Conservation (phyloP, 306 rosid genomes). For the Castanea mollissima region DNA sequence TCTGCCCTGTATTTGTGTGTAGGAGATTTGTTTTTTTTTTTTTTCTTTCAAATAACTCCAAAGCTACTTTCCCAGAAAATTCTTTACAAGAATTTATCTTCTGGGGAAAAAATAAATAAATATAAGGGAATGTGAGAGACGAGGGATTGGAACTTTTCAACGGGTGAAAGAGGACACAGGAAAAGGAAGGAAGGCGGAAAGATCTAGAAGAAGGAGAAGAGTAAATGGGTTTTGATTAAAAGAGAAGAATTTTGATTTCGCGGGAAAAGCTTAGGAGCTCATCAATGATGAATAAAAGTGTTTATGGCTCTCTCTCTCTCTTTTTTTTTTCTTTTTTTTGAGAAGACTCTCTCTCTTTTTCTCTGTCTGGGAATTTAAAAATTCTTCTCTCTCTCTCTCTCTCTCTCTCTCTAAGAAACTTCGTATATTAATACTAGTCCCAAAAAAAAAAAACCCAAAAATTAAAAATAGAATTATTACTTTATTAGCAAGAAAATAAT, state of each 20-base stretch:
- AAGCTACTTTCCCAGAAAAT: slow-evolving; percentile 20
- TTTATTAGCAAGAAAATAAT: not conserved
- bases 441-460: not conserved
- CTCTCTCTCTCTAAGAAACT: slow-evolving; percentile 23
- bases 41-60: not conserved
- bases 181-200: too few species aligned
- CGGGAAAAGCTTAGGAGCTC: slow-evolving; percentile 60
- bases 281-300: slow-evolving; percentile 39
- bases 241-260: slow-evolving; percentile 27
- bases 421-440: slow-evolving; percentile 9
- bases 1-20: not conserved
- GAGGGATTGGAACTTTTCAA: not conserved
- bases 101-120: not conserved
- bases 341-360: too few species aligned
- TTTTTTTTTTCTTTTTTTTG: too few species aligned
- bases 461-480: not conserved
- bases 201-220: not conserved
- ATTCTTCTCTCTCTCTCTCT: slow-evolving; percentile 11
- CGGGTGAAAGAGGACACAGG: not conserved
- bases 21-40: too few species aligned
- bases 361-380: too few species aligned
- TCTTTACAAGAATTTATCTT: not conserved
- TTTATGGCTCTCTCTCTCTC: not conserved
- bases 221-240: not conserved
- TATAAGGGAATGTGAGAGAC: not conserved